These are phyloP conservation scores for Cercospora sp. DNA, from an alignment of 2,329 filamentous ascomycete species.

Conservation along the genomic window DNA sequence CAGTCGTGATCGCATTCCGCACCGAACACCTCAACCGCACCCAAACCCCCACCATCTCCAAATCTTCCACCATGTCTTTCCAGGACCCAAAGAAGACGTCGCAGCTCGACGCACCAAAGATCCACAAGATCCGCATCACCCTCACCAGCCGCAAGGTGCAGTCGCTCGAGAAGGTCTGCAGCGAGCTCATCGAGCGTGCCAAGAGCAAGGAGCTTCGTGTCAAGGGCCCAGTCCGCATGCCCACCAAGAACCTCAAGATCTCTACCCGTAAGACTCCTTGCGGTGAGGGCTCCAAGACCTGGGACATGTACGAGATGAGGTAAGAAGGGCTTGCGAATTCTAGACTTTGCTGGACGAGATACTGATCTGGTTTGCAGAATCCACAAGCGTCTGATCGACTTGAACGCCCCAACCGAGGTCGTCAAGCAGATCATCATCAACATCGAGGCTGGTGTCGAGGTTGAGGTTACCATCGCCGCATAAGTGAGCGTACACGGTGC, in stretches of 20 bases:
- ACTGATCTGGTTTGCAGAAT: conserved; percentile 29
- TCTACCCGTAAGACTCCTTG: conserved; percentile 98
- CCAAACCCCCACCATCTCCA: conserved; percentile 29
- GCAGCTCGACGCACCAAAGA: conserved; percentile 87
- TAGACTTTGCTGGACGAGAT: too few species aligned
- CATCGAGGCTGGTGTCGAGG: conserved; percentile 90
- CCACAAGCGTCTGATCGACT: conserved; percentile 46
- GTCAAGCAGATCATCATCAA: conserved; percentile 97
- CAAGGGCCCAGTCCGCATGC: conserved; percentile 97
- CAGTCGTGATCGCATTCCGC: conserved; percentile 51
- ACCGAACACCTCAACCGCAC: conserved; percentile 34
- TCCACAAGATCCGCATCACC: conserved; percentile 98
- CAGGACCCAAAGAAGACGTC: conserved; percentile 88
- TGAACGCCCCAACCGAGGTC: conserved; percentile 96
- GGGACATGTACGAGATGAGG: conserved; percentile 98
- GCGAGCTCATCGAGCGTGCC: conserved; percentile 96
- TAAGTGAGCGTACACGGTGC: conserved; percentile 44
- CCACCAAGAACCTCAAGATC: conserved; percentile 95
- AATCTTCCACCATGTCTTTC: conserved; percentile 70
- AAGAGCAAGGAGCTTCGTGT: conserved; percentile 97
- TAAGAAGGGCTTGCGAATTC: too few species aligned
- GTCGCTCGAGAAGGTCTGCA: conserved; percentile 96
- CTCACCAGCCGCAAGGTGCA: conserved; percentile 92
- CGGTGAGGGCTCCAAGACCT: conserved; percentile 99
- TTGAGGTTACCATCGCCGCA: conserved; percentile 88